A percentile compares a stretch with the other conserved stretches of the same genome.
Evolutionary conservation across 2,329 filamentous ascomycete species (phyloP).

Genomic region (Zalaria sp.): DNA sequence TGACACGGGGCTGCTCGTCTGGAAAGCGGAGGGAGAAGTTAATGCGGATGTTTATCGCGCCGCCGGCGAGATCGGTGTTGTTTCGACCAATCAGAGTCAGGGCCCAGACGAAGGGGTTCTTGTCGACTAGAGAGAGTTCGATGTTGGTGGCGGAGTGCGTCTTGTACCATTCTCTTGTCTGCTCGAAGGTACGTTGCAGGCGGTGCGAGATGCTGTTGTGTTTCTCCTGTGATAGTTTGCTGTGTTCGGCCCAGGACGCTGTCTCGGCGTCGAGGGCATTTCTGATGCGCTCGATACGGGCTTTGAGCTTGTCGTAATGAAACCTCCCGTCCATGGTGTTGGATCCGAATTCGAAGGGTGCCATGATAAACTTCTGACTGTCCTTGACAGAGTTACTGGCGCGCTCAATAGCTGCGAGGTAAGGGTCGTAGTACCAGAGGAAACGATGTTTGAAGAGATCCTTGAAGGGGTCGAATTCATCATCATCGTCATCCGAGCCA

Average conservation of each 20-base stretch:
- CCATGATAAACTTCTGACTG: constrained; percentile 52
- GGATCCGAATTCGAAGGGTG: constrained; percentile 69
- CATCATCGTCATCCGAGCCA: constrained; percentile 26
- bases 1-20: constrained; percentile 72
- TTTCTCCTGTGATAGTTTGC: constrained; percentile 45
- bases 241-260: constrained; percentile 55
- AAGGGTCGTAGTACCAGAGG: constrained; percentile 90
- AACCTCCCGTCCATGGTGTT: constrained; percentile 84
- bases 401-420: constrained; percentile 55
- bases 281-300: constrained; percentile 55
- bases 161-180: constrained; percentile 64
- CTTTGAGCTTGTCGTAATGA: constrained; percentile 61
- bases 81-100: constrained; percentile 82
- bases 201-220: constrained; percentile 69
- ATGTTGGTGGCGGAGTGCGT: constrained; percentile 45
- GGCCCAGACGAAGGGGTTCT: constrained; percentile 80
- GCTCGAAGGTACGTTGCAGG: constrained; percentile 70
- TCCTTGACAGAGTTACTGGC: constrained; percentile 49
- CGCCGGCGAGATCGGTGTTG: constrained; percentile 87
- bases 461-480: constrained; percentile 71
- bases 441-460: constrained; percentile 86
- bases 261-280: constrained; percentile 59
- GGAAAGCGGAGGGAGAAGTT: constrained; percentile 76
- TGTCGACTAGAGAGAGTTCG: constrained; percentile 60
- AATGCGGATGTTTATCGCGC: constrained; percentile 70